phyloP scores from a whole-genome alignment of 2,329 filamentous ascomycete species.

The Arthrobotrys conoides region DNA sequence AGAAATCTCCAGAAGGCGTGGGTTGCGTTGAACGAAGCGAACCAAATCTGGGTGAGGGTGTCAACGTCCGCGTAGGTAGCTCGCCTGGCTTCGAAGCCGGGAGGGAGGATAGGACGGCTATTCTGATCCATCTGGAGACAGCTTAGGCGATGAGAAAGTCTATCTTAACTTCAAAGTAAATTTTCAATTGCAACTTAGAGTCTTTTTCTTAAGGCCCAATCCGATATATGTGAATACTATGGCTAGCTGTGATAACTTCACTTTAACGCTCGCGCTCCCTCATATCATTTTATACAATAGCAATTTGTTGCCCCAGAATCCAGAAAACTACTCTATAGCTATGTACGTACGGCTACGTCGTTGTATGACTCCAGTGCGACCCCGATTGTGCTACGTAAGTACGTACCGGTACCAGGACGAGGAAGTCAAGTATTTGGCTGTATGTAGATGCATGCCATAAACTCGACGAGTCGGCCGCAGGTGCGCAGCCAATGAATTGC shows the following conservation, averaged over 20 bases:
- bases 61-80: conserved; percentile 36
- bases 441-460: conserved; percentile 2
- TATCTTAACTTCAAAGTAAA: too few species aligned
- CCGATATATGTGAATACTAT: too few species aligned
- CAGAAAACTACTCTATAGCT: too few species aligned
- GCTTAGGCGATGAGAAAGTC: too few species aligned
- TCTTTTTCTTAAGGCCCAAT: too few species aligned
- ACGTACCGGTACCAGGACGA: neutral
- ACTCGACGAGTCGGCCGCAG: neutral
- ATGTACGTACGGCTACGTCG: too few species aligned
- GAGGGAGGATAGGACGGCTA: conserved; percentile 8
- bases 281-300: too few species aligned
- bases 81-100: conserved; percentile 19
- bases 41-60: conserved; percentile 21
- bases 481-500: conserved; percentile 6
- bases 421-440: neutral
- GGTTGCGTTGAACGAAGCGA: conserved; percentile 27
- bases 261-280: too few species aligned
- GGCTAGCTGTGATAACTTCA: too few species aligned
- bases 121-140: neutral
- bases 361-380: neutral
- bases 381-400: too few species aligned
- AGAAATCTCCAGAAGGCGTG: conserved; percentile 31
- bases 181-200: too few species aligned
- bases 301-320: too few species aligned